phyloP scores from a whole-genome alignment of 345 rosid genomes.

The Arabidopsis suecica region DNA sequence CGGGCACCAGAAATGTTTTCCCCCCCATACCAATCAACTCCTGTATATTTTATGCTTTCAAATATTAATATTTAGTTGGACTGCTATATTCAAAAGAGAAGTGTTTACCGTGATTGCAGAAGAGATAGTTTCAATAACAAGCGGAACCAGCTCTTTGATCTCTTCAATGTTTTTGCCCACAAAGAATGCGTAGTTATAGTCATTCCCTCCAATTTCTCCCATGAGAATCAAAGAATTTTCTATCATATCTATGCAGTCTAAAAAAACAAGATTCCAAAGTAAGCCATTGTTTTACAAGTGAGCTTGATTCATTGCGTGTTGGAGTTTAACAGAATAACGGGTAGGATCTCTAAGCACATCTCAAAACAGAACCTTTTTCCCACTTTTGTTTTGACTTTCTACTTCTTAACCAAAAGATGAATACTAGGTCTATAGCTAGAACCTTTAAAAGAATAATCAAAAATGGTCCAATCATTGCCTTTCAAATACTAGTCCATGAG shows the following conservation, averaged over 20 bases:
- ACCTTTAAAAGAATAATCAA: too few relatives aligned
- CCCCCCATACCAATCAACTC: slow-evolving; percentile 56
- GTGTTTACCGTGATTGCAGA: slow-evolving; percentile 44
- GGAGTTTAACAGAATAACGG: too few relatives aligned
- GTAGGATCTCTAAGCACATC: too few relatives aligned
- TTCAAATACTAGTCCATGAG: too few relatives aligned
- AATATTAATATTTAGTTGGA: too few relatives aligned
- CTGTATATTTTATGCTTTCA: slow-evolving; percentile 29
- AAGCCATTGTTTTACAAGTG: not conserved
- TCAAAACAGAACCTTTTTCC: too few relatives aligned
- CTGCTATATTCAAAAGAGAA: too few relatives aligned
- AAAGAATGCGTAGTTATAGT: slow-evolving; percentile 43
- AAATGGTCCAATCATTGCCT: too few relatives aligned
- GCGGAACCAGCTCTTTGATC: slow-evolving; percentile 47
- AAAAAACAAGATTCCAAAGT: not conserved
- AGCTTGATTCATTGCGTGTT: not conserved
- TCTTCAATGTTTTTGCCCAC: slow-evolving; percentile 32
- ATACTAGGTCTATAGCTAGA: too few relatives aligned
- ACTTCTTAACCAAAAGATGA: too few relatives aligned
- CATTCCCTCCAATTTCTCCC: slow-evolving; percentile 75
- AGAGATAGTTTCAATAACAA: slow-evolving; percentile 41
- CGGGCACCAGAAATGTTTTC: slow-evolving; percentile 53
- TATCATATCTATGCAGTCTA: slow-evolving; percentile 49
- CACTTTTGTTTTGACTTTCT: too few relatives aligned
- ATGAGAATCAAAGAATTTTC: slow-evolving; percentile 48